Evolutionary conservation across 2,329 filamentous ascomycete species (phyloP).

Genomic region (Colletotrichum sp.): DNA sequence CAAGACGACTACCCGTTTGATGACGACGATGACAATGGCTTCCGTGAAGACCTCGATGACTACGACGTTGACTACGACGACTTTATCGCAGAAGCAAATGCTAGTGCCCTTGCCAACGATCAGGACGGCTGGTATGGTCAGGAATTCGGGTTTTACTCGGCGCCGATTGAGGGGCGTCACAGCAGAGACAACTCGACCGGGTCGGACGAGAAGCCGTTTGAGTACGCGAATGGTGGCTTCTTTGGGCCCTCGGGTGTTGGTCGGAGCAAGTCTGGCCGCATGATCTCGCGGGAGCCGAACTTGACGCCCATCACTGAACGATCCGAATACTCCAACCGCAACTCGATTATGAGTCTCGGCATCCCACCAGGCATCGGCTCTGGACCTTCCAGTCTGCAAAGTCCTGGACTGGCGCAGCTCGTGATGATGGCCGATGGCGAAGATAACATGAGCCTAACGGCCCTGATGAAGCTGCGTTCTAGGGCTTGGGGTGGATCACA

Average conservation of each 20-base stretch:
- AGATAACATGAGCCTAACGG: constrained; percentile 74
- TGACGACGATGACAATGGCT: constrained; percentile 53
- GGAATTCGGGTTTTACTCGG: constrained; percentile 95
- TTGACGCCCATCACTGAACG: constrained; percentile 95
- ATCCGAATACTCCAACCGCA: constrained; percentile 94
- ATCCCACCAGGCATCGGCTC: constrained; percentile 50
- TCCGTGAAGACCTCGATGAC: constrained; percentile 56
- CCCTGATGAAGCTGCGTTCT: constrained; percentile 74
- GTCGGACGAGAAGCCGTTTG: constrained; percentile 42
- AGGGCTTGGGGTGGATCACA: constrained; percentile 85
- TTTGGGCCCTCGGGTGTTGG: constrained; percentile 79
- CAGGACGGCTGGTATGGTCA: constrained; percentile 93
- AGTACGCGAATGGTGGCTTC: constrained; percentile 83
- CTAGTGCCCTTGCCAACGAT: constrained; percentile 89
- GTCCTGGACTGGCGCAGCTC: constrained; percentile 79
- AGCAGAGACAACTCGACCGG: constrained; percentile 48
- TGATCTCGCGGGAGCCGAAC: constrained; percentile 83
- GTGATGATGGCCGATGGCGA: constrained; percentile 66
- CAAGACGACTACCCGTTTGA: constrained; percentile 24
- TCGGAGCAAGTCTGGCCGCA: constrained; percentile 74
- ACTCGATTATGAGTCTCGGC: constrained; percentile 81
- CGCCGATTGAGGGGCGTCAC: constrained; percentile 48
- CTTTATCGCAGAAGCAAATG: constrained; percentile 94
- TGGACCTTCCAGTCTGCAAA: constrained; percentile 61
- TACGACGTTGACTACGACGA: constrained; percentile 81